Percentiles rank a stretch among this genome's conserved stretches.
Evolutionary conservation across 495 filamentous ascomycete species (phyloP).

Genomic region (Rhypophila decipiens): DNA sequence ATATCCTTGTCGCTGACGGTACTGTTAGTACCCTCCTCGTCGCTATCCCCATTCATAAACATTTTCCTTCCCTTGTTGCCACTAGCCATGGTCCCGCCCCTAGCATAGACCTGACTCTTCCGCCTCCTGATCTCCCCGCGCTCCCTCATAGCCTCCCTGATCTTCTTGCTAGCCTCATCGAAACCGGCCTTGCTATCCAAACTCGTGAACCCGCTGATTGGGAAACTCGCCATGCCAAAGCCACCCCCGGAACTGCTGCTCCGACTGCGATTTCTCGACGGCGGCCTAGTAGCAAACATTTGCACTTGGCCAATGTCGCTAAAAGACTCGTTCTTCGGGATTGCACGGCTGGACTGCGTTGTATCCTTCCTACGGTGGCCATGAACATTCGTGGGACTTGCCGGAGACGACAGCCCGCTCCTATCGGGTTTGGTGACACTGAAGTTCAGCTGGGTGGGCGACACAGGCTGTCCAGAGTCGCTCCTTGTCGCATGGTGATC

Average conservation of each 20-base stretch:
- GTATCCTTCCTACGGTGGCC: constrained; percentile 29
- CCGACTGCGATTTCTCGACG: constrained; percentile 61
- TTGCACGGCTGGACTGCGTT: constrained; percentile 38
- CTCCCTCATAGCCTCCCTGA: constrained; percentile 84
- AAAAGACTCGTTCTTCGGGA: constrained; percentile 91
- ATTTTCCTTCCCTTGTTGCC: constrained; percentile 24
- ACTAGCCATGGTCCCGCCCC: too few relatives aligned
- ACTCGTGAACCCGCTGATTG: constrained; percentile 65
- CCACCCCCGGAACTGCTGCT: constrained; percentile 58
- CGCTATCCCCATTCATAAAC: constrained; percentile 19
- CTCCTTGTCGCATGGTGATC: constrained; percentile 20
- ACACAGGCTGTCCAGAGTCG: constrained; percentile 10
- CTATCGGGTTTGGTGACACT: constrained; percentile 9
- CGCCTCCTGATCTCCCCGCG: constrained; percentile 65
- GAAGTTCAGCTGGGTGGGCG: constrained; percentile 3
- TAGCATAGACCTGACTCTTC: constrained; percentile 51
- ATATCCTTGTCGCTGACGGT: too few relatives aligned
- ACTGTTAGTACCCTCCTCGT: constrained; percentile 9
- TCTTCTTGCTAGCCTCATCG: constrained; percentile 77
- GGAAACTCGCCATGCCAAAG: constrained; percentile 47
- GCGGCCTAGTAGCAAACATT: constrained; percentile 81
- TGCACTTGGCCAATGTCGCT: constrained; percentile 77
- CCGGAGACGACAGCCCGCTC: constrained; percentile 23
- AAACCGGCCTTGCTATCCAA: constrained; percentile 65
- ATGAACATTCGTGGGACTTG: constrained; percentile 14